Evolutionary conservation across 345 rosid species (phyloP), one percentile per base, ranked within the genome.

Genomic region (Syzygium grande): DNA sequence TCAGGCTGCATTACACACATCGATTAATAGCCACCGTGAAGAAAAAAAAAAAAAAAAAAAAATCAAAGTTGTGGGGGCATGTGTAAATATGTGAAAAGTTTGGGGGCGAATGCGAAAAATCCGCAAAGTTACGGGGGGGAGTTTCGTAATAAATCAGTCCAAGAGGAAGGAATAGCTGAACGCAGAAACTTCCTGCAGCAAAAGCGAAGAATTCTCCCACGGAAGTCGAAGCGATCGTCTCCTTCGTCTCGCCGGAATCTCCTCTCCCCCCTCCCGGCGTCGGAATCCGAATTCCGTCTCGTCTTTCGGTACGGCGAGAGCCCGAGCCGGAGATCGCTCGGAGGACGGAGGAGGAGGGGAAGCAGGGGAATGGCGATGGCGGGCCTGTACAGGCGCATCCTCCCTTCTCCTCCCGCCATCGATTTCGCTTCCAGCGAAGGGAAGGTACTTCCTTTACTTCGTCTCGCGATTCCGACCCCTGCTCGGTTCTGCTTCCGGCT

Each of bases 371-470:
- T 95, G 95, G 94, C 95, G 14, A 92, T 91, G 95, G 96, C 95
- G n/a, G 94, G 98, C 29, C 89, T 95, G 90, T 95, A 95, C 88
- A 89, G 95, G 25, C 91, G 96, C 6, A 84, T 89, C 15, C 98
- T 96, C 51, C 93, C 95, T 16, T 94, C 98, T 29, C 99, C 97
- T 78, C 97, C 96, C 23, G 98, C 97, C 3, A 90, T 96, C 43
- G 99, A 95, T 30, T 96, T 96, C 90, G 94, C 99, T 86, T 95
- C 99, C 68, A 58, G 92, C 19, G 94, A 95, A 90, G 97, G 99
- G 52, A 96, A 95, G 96, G 99, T 94, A 84, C 73, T 86, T 46
- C 84, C 8, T 53, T 84, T 43, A 43, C 46, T 88, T 38, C 11
- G 43, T 4, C 85, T 85, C 49, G 25, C 78, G 56, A 11, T 86